These are phyloP conservation scores for Hypholoma sublateritium DNA, from an alignment of 768 basidiomycete genomes.

Conservation along the genomic window DNA sequence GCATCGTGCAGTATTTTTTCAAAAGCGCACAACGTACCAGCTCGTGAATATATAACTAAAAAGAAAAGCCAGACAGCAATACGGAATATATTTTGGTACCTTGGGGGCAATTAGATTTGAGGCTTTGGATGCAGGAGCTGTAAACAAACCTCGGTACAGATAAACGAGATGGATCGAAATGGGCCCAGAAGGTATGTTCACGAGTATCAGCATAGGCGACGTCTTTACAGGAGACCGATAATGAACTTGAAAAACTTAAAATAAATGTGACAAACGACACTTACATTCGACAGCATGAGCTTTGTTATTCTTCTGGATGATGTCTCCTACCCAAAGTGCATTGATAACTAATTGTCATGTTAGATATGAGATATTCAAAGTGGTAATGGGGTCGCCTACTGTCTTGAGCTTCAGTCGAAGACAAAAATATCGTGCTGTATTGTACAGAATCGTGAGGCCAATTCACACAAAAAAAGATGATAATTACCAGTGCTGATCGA, in stretches of 20 bases:
- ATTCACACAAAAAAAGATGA: not conserved
- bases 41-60: slow-evolving; percentile 79
- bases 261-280: slow-evolving; percentile 19
- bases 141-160: slow-evolving; percentile 69
- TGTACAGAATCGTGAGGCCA: not conserved
- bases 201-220: slow-evolving; percentile 61
- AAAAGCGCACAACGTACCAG: slow-evolving; percentile 47
- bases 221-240: slow-evolving; percentile 41
- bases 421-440: slow-evolving; percentile 75
- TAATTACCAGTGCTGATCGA: slow-evolving; percentile 82
- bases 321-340: slow-evolving; percentile 78
- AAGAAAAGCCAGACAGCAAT: slow-evolving; percentile 78
- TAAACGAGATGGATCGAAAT: slow-evolving; percentile 74
- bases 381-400: slow-evolving; percentile 39
- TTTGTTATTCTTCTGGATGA: slow-evolving; percentile 77
- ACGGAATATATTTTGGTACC: slow-evolving; percentile 86
- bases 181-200: slow-evolving; percentile 59
- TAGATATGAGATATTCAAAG: not conserved
- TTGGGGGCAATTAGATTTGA: slow-evolving; percentile 22
- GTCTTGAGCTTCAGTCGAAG: slow-evolving; percentile 82
- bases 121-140: not conserved
- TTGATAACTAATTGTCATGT: slow-evolving; percentile 59
- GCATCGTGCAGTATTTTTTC: not conserved
- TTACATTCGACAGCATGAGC: slow-evolving; percentile 78
- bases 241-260: not conserved